Evolutionary conservation across 495 filamentous ascomycete genomes (phyloP).

Genomic region (Xylaria venustula): DNA sequence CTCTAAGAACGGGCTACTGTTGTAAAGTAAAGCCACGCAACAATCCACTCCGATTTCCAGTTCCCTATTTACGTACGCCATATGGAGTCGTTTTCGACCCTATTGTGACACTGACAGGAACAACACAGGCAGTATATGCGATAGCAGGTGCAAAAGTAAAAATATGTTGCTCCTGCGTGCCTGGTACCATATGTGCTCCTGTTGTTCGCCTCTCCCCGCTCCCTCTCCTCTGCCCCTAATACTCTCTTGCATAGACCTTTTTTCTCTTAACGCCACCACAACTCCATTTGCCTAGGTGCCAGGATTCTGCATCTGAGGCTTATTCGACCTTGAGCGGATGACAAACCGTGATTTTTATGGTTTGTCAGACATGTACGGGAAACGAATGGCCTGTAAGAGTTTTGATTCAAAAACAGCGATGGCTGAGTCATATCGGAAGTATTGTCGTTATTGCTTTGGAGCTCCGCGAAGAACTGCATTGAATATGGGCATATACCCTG

Average conservation of each 20-base stretch:
- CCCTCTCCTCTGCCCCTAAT: not conserved
- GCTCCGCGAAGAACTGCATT: not conserved
- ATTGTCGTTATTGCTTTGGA: not conserved
- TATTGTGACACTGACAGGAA: slow-evolving; percentile 18
- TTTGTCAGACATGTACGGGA: slow-evolving; percentile 31
- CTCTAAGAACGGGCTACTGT: slow-evolving; percentile 14
- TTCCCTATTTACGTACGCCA: slow-evolving; percentile 15
- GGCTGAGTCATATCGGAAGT: not conserved
- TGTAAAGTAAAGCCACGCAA: slow-evolving; percentile 9
- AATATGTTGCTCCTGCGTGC: not conserved
- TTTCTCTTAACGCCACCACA: slow-evolving; percentile 12
- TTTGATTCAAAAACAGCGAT: not conserved
- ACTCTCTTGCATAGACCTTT: slow-evolving; percentile 9
- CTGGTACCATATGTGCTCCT: not conserved
- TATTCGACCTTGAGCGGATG: not conserved
- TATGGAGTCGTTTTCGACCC: slow-evolving; percentile 5
- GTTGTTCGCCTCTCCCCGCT: slow-evolving; percentile 3
- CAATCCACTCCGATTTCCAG: slow-evolving; percentile 9
- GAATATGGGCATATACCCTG: slow-evolving; percentile 1
- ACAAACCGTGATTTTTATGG: slow-evolving; percentile 11
- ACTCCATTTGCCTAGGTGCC: slow-evolving; percentile 7
- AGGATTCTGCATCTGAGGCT: slow-evolving; percentile 2
- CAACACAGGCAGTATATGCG: slow-evolving; percentile 15
- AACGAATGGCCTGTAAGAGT: slow-evolving; percentile 21
- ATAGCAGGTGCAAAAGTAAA: not conserved